These are phyloP conservation scores for Calycina herbarum DNA, from an alignment of 2,329 filamentous ascomycete species.

Conservation along the genomic window DNA sequence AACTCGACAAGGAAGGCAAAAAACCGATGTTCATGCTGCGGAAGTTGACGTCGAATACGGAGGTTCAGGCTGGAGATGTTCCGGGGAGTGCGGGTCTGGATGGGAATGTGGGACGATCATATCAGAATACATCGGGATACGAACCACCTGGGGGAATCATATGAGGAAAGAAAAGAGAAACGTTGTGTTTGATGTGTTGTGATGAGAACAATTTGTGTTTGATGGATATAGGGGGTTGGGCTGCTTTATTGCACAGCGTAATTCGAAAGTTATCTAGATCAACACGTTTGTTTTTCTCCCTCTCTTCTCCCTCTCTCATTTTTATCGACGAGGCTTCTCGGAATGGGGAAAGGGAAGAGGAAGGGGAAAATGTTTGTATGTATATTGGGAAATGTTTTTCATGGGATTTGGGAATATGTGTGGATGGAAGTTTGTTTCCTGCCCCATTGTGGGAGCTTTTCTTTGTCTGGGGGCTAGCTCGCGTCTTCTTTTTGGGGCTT, in stretches of 20 bases:
- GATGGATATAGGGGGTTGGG: conserved; percentile 15
- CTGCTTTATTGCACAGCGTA: conserved; percentile 24
- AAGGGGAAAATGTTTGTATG: conserved; percentile 6
- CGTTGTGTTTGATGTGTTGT: conserved; percentile 10
- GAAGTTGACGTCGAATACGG: conserved; percentile 37
- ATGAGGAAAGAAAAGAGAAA: conserved; percentile 19
- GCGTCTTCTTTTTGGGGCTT: neutral
- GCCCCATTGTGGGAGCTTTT: too few relatives aligned
- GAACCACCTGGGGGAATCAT: conserved; percentile 39
- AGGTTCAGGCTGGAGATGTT: conserved; percentile 47
- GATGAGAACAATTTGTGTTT: conserved; percentile 12
- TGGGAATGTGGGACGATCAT: conserved; percentile 23
- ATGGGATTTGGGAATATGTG: neutral
- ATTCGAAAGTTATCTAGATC: conserved; percentile 11
- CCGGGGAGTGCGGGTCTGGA: conserved; percentile 33
- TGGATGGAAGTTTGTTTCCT: neutral
- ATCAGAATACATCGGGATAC: conserved; percentile 25
- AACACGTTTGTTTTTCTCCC: conserved; percentile 13
- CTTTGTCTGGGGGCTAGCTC: neutral
- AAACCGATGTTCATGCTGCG: conserved; percentile 99
- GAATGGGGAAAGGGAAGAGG: neutral
- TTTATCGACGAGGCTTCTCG: neutral
- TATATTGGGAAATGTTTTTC: conserved; percentile 9
- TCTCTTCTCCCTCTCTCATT: conserved; percentile 3
- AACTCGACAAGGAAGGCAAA: conserved; percentile 92